Percentiles rank a stretch among this genome's conserved stretches.
Evolutionary conservation across 2,329 filamentous ascomycete species (phyloP).

Genomic region (Curvularia hawaiiensis): DNA sequence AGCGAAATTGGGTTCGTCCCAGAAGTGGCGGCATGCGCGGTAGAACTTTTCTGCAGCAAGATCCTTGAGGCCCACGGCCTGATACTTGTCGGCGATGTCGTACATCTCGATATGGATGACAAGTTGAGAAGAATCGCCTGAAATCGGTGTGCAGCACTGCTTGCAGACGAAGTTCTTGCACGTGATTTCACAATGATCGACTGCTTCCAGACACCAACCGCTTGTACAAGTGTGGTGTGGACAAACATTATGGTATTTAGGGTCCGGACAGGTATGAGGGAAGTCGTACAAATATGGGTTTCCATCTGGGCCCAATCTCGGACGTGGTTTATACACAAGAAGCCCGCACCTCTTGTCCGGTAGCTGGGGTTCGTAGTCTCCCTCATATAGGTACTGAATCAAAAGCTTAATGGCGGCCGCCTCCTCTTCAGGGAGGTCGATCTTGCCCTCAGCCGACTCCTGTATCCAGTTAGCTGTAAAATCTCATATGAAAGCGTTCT

Average conservation of each 20-base stretch:
- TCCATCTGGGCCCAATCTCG: neutral
- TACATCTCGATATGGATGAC: conserved; percentile 1
- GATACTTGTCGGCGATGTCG: conserved; percentile 6
- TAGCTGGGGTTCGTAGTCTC: neutral
- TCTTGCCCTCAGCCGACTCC: too few species aligned
- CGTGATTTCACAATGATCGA: neutral
- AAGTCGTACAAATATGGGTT: neutral
- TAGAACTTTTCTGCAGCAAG: neutral
- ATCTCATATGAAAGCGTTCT: neutral
- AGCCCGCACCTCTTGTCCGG: neutral
- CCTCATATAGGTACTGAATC: neutral
- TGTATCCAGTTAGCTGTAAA: neutral
- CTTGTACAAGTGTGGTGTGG: neutral
- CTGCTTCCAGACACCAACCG: accelerated
- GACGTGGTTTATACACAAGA: neutral
- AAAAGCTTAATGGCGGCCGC: neutral
- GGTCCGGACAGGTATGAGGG: neutral
- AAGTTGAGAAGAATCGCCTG: neutral
- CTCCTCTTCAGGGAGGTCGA: neutral
- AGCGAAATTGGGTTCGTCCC: neutral
- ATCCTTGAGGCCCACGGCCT: neutral
- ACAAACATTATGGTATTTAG: neutral
- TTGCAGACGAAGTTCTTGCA: neutral
- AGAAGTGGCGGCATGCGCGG: neutral
- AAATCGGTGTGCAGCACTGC: neutral